phyloP scores from a whole-genome alignment of 768 basidiomycete genomes.

The Pholiota microspora region DNA sequence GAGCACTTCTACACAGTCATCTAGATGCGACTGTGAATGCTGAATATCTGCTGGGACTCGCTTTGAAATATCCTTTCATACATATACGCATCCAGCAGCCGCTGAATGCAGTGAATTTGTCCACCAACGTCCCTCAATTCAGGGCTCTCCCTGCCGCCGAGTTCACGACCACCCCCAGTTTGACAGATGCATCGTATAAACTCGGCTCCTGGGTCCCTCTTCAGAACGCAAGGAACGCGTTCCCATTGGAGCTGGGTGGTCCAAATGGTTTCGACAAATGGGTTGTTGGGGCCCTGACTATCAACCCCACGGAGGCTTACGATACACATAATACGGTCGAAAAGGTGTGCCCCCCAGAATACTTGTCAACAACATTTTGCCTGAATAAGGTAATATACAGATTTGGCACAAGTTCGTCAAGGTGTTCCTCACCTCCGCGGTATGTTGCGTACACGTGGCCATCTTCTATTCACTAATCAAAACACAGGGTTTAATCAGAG shows the following conservation, averaged over 20 bases:
- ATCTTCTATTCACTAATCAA: neutral
- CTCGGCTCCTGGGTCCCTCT: slow-evolving; percentile 55
- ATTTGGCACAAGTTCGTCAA: slow-evolving; percentile 75
- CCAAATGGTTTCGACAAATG: slow-evolving; percentile 67
- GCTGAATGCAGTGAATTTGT: slow-evolving; percentile 40
- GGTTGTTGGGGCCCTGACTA: slow-evolving; percentile 57
- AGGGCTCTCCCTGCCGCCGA: slow-evolving; percentile 38
- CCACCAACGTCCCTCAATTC: slow-evolving; percentile 50
- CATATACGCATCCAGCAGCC: slow-evolving; percentile 49
- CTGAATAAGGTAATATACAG: slow-evolving; percentile 29
- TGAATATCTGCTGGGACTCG: slow-evolving; percentile 47
- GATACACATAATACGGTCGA: slow-evolving; percentile 66
- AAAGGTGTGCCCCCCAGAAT: slow-evolving; percentile 40
- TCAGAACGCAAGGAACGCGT: slow-evolving; percentile 48
- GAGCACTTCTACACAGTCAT: slow-evolving; percentile 71
- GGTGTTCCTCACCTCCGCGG: slow-evolving; percentile 48
- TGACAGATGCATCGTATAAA: slow-evolving; percentile 44
- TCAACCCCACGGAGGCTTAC: slow-evolving; percentile 72
- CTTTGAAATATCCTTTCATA: slow-evolving; percentile 55
- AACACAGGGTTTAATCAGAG: slow-evolving; percentile 44
- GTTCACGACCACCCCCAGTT: slow-evolving; percentile 26
- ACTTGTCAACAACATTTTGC: neutral
- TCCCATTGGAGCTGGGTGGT: slow-evolving; percentile 52
- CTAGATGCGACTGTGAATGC: slow-evolving; percentile 71
- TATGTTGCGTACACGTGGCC: slow-evolving; percentile 38